phyloP scores from a whole-genome alignment of 129 eudicot species.

The Apium graveolens region DNA sequence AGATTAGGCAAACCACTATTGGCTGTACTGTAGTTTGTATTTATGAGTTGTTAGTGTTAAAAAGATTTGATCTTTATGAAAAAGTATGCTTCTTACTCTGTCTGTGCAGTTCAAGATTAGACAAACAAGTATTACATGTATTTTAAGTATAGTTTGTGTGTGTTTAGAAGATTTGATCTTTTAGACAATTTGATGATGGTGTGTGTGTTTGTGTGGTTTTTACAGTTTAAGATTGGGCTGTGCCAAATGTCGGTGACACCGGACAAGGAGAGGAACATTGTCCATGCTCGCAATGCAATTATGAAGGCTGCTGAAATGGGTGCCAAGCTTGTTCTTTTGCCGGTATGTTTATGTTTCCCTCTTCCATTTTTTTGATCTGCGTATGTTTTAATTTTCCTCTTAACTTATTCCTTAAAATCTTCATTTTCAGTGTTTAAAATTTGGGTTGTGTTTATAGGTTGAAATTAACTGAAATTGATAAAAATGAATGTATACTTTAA shows the following conservation, averaged over 20 bases:
- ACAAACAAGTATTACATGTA: background rate
- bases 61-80: slow-evolving; percentile 14
- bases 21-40: background rate
- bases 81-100: slow-evolving; percentile 37
- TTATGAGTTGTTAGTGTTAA: slow-evolving; percentile 27
- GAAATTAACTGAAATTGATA: background rate
- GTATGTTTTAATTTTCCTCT: slow-evolving; percentile 32
- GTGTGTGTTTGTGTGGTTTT: slow-evolving; percentile 6
- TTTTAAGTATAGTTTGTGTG: background rate
- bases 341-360: slow-evolving; percentile 29
- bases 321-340: slow-evolving; percentile 80
- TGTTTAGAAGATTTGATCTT: background rate
- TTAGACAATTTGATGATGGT: background rate
- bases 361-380: slow-evolving; percentile 57
- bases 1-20: too few relatives aligned
- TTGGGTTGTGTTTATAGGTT: background rate
- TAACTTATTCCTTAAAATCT: background rate
- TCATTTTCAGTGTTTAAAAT: background rate
- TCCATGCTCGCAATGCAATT: slow-evolving; percentile 24
- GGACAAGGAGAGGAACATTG: slow-evolving; percentile 76
- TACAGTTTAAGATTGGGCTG: slow-evolving; percentile 79
- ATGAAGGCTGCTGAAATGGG: slow-evolving; percentile 85
- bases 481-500: background rate
- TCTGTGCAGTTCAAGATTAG: background rate
- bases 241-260: slow-evolving; percentile 86